phyloP scores from a whole-genome alignment of 805 yeast genomes.

The Starmerella stigmatis region DNA sequence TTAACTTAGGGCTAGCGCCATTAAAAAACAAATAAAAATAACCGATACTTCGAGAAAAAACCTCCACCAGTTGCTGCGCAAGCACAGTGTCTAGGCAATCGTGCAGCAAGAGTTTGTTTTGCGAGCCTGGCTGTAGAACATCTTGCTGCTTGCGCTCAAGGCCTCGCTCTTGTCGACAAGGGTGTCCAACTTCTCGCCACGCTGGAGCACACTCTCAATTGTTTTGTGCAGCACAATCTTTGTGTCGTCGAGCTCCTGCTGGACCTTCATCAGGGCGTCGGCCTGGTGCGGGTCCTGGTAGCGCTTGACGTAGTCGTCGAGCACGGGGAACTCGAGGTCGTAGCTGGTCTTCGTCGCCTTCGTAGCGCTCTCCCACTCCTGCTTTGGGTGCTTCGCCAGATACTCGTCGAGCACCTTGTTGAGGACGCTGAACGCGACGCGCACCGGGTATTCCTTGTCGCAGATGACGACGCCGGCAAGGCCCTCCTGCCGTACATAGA shows the following conservation, averaged over 20 bases:
- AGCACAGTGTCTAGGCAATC: conserved; percentile 12
- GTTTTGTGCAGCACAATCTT: conserved; percentile 93
- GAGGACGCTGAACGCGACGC: conserved; percentile 89
- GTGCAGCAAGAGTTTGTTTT: conserved; percentile 81
- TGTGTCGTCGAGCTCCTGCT: conserved; percentile 95
- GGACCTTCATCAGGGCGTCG: conserved; percentile 92
- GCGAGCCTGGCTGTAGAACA: conserved; percentile 95
- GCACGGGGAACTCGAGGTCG: conserved; percentile 44
- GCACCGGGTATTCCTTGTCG: conserved; percentile 90
- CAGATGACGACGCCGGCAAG: conserved; percentile 83
- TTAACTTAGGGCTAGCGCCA: too few species aligned
- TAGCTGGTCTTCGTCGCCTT: conserved; percentile 35
- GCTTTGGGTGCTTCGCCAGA: conserved; percentile 56
- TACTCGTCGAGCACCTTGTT: conserved; percentile 89
- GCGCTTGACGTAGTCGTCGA: conserved; percentile 61
- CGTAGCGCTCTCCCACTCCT: conserved; percentile 44
- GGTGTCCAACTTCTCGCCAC: conserved; percentile 93
- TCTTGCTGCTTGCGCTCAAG: conserved; percentile 72
- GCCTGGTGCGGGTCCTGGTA: conserved; percentile 98
- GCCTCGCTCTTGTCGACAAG: conserved; percentile 94
- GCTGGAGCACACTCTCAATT: conserved; percentile 81
- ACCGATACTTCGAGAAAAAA: too few species aligned
- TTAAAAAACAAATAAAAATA: too few species aligned
- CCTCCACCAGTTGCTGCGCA: not conserved
- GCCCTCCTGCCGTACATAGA: conserved; percentile 82